A percentile compares a stretch with the other conserved stretches of the same genome.
phyloP scores from a whole-genome alignment of 257 asterid species.

The Capsicum baccatum region DNA sequence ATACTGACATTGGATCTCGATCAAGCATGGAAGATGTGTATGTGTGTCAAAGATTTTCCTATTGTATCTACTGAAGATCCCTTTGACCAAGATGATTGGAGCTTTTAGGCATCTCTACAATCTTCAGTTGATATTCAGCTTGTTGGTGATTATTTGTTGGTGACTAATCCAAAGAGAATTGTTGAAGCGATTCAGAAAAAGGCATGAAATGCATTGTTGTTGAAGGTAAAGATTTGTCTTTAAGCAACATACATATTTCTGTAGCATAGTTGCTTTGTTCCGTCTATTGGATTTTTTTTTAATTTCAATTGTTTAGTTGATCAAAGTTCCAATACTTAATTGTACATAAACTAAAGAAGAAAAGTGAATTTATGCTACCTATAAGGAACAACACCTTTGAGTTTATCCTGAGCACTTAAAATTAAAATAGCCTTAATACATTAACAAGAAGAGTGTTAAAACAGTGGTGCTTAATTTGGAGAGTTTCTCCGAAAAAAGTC shows the following conservation, averaged over 20 bases:
- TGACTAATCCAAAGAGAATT: constrained; percentile 58
- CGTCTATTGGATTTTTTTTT: neutral
- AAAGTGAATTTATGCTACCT: too few relatives aligned
- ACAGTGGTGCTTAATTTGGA: too few relatives aligned
- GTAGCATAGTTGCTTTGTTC: neutral
- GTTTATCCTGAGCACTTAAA: too few relatives aligned
- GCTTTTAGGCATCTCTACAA: constrained; percentile 85
- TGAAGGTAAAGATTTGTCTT: constrained; percentile 59
- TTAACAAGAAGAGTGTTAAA: too few relatives aligned
- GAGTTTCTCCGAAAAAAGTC: too few relatives aligned
- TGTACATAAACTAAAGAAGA: too few relatives aligned
- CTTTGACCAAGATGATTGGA: constrained; percentile 99
- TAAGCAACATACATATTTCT: neutral
- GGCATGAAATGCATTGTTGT: constrained; percentile 91
- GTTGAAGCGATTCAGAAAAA: constrained; percentile 68
- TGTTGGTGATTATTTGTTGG: constrained; percentile 93
- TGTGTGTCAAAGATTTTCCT: constrained; percentile 82
- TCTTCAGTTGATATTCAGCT: constrained; percentile 86
- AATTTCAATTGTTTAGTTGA: neutral
- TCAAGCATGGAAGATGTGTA: too few relatives aligned
- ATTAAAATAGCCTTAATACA: too few relatives aligned
- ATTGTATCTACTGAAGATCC: constrained; percentile 98
- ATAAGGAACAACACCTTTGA: too few relatives aligned
- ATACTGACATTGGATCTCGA: neutral
- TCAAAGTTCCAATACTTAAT: neutral